Evolutionary conservation across 768 basidiomycete species (phyloP).

Genomic region (Boletus speciosus): DNA sequence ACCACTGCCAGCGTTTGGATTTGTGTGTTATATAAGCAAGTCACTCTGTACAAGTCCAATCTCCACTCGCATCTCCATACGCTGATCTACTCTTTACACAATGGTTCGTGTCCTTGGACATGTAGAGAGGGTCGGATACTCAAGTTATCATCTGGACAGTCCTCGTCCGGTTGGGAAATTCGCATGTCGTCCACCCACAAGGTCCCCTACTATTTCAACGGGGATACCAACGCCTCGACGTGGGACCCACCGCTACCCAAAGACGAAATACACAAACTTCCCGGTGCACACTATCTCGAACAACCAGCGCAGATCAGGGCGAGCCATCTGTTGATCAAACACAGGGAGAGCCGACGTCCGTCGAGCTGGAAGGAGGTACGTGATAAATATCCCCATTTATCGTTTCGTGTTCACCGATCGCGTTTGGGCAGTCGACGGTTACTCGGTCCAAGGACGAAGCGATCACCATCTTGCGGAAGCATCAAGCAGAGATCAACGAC

Average conservation of each 20-base stretch:
- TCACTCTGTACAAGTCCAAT: not conserved
- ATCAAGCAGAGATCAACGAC: constrained; percentile 59
- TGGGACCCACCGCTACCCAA: constrained; percentile 76
- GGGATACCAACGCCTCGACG: constrained; percentile 59
- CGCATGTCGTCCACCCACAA: constrained; percentile 76
- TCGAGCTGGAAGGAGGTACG: constrained; percentile 83
- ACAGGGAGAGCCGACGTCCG: constrained; percentile 71
- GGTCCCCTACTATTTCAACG: constrained; percentile 88
- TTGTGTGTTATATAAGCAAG: constrained; percentile 13
- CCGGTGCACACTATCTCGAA: constrained; percentile 59
- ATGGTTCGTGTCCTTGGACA: constrained; percentile 21
- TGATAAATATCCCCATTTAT: constrained; percentile 2
- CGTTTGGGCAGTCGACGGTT: constrained; percentile 45
- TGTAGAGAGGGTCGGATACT: constrained; percentile 4
- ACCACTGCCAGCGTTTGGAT: too few relatives aligned
- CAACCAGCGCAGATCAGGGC: constrained; percentile 69
- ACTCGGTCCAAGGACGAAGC: constrained; percentile 89
- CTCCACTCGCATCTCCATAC: constrained; percentile 1
- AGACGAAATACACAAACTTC: constrained; percentile 58
- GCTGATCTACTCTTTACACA: constrained; percentile 7
- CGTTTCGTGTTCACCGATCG: not conserved
- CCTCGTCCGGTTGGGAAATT: constrained; percentile 66
- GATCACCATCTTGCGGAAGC: constrained; percentile 66
- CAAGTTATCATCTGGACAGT: constrained; percentile 13
- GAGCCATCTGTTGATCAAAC: constrained; percentile 95